Base-by-base conservation (phyloP, 345 rosid species). In the Turnera subulata region DNA sequence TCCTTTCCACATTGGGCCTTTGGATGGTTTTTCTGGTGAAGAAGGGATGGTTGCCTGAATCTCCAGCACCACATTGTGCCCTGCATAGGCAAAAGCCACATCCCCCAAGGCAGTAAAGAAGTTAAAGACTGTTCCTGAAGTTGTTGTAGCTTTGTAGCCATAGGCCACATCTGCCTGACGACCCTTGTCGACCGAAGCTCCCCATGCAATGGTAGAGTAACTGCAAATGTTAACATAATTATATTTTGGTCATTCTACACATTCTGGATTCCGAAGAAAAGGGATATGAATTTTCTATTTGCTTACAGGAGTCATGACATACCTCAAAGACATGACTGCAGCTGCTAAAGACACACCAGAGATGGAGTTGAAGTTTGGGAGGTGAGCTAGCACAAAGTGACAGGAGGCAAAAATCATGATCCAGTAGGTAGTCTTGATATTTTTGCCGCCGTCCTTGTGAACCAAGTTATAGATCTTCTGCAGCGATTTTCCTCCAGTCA, bases 11-110 rank as follows among this genome's bases (percentile, higher is more conserved):
- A 69, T 69, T 5, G 73, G 59, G 4, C 54, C 54, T 47, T 63
- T 69, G 13, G 73, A 69, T 57, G 73, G 73, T 29, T 57, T 69
- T 22, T 63, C 73, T 6, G 66, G 73, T 16, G 68, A 50, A 2
- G 73, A 69, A 6, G 68, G 73, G 15, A 69, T 69, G 20, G 73
- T 62, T 17, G 73, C 73, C 57, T 69, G 73, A 58, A 69, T 69
- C 53, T 69, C 73, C 37, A 69, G 29, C 42, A 69, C 73, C 11
- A 69, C 73, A 29, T 69, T 69, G 47, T 69, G 73, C 7, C 73
- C 73, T 50, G 73, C 73, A 37, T 69, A 63, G 9, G 73, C 73
- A 44, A 69, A 69, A 19, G 73, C 73, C 2, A 69, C 64, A 26
- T 69, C 73, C 0, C 73, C 73, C n/a, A 69, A 26, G 17, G 73